Evolutionary conservation across 176 grass and related monocot species (phyloP), one percentile per base, ranked within the genome.

Genomic region (Cocos nucifera): DNA sequence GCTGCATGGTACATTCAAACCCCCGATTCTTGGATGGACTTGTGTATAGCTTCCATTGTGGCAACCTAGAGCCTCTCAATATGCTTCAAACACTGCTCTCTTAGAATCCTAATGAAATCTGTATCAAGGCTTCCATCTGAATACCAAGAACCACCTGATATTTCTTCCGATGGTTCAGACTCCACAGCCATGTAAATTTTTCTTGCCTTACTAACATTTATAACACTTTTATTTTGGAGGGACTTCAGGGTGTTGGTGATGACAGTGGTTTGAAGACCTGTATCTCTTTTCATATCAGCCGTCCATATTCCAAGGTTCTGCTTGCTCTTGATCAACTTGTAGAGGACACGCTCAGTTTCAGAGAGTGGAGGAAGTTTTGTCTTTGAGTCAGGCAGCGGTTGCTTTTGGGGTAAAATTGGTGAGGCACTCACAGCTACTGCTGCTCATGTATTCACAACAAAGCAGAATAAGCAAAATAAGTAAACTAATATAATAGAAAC

Each of bases 111-210:
- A 20, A 89, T 82, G 70, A 82, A 71, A 27, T 78, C 61, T 3
- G 51, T 63, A 48, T 84, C 79, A 52, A 89, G 81, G 49, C 53
- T 63, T 19, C 86, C 86, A 10, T 84, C 63, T 66, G 76, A 75
- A 63, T 81, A 89, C 86, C 86, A 89, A 30, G 74, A 64, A 15
- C 86, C 80, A 2, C 80, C 86, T 1, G 86, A 78, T 56, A 81
- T 70, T 78, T 89, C 80, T 10, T 71, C 17, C 7, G 73, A 63
- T 24, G 86, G 86, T 54, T 81, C 53, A 69, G 81, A 78, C 24
- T 79, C 77, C 6, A 67, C 59, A 74, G 62, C 80, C 86, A 89
- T 81, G 77, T 74, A 84, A 32, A 77, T 54, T 74, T 89, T 89
- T 78, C 57, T 77, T 50, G 28, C 48, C 50, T 72, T 71, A 50